phyloP scores from a whole-genome alignment of 768 basidiomycete genomes.

The Chalciporus sphaerocephalus region DNA sequence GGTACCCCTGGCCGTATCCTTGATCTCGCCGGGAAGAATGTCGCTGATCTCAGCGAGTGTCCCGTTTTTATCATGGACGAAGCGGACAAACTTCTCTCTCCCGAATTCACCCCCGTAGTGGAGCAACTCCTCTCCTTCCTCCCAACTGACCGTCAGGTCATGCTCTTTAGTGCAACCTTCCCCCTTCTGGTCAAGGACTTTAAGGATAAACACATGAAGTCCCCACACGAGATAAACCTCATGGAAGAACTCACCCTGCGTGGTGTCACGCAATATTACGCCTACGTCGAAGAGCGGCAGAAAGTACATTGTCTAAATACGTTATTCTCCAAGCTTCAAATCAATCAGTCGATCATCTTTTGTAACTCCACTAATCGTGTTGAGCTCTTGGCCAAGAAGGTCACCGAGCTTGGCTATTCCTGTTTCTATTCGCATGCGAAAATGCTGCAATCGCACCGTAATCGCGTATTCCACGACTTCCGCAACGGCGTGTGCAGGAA shows the following conservation, averaged over 20 bases:
- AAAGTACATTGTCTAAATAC: constrained; percentile 99
- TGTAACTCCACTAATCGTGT: constrained; percentile 99
- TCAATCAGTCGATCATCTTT: constrained; percentile 99
- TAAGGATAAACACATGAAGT: constrained; percentile 98
- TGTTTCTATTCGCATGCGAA: constrained; percentile 99
- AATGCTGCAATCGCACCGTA: constrained; percentile 98
- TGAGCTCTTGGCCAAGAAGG: constrained; percentile 98
- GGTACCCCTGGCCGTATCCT: constrained; percentile 96
- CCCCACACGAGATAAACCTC: constrained; percentile 96
- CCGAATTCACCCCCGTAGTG: constrained; percentile 98
- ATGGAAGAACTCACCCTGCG: constrained; percentile 99
- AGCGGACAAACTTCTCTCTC: constrained; percentile 94
- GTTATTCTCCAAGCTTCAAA: constrained; percentile 99
- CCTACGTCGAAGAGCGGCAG: constrained; percentile 98
- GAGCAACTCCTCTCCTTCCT: constrained; percentile 89
- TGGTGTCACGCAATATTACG: constrained; percentile 99
- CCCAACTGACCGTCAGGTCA: constrained; percentile 85
- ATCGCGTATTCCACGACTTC: constrained; percentile 99
- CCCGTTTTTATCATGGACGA: constrained; percentile 99
- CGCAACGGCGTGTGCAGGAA: constrained; percentile 97
- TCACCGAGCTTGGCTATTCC: constrained; percentile 98
- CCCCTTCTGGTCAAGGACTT: constrained; percentile 99
- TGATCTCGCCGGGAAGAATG: constrained; percentile 87
- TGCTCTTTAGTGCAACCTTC: constrained; percentile 99
- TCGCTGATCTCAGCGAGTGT: constrained; percentile 92